A percentile compares a stretch with the other conserved stretches of the same genome.
These are phyloP conservation scores for Phytomonas francai DNA, from an alignment of 208 protist genomes.

Conservation along the genomic window DNA sequence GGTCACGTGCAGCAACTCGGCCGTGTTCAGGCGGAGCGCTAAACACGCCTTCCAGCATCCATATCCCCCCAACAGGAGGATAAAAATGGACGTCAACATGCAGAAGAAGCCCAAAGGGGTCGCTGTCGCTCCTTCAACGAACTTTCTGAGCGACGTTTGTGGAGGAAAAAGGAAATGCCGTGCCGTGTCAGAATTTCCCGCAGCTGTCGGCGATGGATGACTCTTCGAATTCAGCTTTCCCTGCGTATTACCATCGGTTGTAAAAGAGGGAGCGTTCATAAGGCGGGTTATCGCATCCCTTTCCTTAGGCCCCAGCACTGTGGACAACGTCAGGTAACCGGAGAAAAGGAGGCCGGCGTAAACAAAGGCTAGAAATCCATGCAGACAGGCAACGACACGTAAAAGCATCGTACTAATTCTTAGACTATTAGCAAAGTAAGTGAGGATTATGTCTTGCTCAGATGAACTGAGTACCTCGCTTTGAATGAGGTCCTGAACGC, in stretches of 20 bases:
- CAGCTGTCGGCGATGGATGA: background rate
- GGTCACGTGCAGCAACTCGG: constrained; percentile 11
- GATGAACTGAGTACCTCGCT: constrained; percentile 43
- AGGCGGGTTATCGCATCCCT: background rate
- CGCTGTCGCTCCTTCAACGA: background rate
- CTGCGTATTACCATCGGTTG: too few relatives aligned
- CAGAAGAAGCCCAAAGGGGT: background rate
- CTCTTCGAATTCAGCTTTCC: too few relatives aligned
- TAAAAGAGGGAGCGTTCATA: background rate
- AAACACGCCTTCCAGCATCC: constrained; percentile 19
- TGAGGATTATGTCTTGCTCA: constrained; percentile 66
- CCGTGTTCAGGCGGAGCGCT: constrained; percentile 17
- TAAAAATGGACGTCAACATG: background rate
- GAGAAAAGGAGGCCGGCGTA: constrained; percentile 36
- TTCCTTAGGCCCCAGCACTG: constrained; percentile 12
- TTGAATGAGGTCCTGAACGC: constrained; percentile 24
- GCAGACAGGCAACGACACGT: constrained; percentile 39
- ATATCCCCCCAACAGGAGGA: constrained; percentile 20
- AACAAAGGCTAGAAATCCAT: constrained; percentile 38
- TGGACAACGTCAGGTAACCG: constrained; percentile 33
- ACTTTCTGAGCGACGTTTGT: background rate
- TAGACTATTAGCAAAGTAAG: constrained; percentile 42
- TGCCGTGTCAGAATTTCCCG: background rate
- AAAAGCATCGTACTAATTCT: constrained; percentile 27
- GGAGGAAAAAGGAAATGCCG: background rate